These are phyloP conservation scores for Diutina pseudorugosa DNA, from an alignment of 1,139 yeast genomes.

Conservation along the genomic window DNA sequence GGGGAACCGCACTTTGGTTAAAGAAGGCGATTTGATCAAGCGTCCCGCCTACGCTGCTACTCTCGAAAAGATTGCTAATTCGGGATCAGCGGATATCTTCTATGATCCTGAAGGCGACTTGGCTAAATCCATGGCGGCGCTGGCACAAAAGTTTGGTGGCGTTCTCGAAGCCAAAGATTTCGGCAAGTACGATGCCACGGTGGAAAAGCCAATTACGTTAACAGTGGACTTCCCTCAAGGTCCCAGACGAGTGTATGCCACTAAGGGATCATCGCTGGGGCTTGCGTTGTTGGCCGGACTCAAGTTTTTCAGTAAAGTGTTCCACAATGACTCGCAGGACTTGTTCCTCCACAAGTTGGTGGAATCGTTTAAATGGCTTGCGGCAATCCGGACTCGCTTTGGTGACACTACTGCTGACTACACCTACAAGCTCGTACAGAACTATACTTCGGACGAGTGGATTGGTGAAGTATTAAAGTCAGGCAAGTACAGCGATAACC, in stretches of 20 bases:
- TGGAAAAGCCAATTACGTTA: conserved; percentile 39
- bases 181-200: conserved; percentile 39
- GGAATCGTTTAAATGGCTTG: conserved; percentile 92
- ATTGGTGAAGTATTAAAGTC: conserved; percentile 31
- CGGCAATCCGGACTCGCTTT: conserved; percentile 67
- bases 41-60: conserved; percentile 59
- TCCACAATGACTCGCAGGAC: conserved; percentile 5
- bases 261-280: conserved; percentile 78
- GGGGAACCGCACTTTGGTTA: conserved; percentile 7
- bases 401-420: conserved; percentile 42
- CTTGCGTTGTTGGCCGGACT: conserved; percentile 71
- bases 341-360: conserved; percentile 54
- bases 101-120: conserved; percentile 76
- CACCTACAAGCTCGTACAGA: conserved; percentile 15
- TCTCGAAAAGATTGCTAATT: conserved; percentile 50
- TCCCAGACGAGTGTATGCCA: conserved; percentile 47
- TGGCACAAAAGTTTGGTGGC: conserved; percentile 44
- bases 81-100: conserved; percentile 67
- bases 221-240: conserved; percentile 22
- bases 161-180: conserved; percentile 54
- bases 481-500: conserved; percentile 35
- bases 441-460: conserved; percentile 37
- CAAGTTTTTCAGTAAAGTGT: conserved; percentile 33
- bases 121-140: conserved; percentile 38
- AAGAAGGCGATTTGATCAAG: conserved; percentile 7